Base-by-base conservation (phyloP, 495 filamentous ascomycete species). In the Friedmanniomyces simplex region DNA sequence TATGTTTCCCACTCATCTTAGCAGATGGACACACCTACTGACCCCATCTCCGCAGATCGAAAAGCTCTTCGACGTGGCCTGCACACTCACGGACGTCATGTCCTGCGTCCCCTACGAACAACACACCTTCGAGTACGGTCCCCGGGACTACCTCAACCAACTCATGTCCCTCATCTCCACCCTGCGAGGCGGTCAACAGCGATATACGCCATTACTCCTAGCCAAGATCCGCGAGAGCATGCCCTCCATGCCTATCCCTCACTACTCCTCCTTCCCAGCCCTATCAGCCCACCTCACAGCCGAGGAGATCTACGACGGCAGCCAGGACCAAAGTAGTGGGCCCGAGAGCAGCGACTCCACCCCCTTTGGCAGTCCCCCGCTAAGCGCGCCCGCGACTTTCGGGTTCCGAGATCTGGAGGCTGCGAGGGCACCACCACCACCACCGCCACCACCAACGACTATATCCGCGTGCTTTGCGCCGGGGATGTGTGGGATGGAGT, bases 51-150 rank as follows among this genome's bases (percentile, higher is more conserved):
- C 57, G 36, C 71, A 83, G 74, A 78, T 88, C 45, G 86, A 89
- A 58, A 91, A 91, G 66, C 73, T 93, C 41, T 82, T 89, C 58
- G 84, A 86, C 63, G 76, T 91, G 42, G 80, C 87, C 6, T 86
- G 80, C 64, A 80, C 85, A 18, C 74, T 91, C 46, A 81, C 79
- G 14, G 88, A 91, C 62, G 81, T 87, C 8, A 81, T 91, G 50
- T 76, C 82, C 3, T 80, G 83, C 55, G 77, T 87, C 0, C 76
- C 82, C 1, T 66, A 73, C 45, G 69, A 73, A 12, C 73, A 78
- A 4, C 74, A 77, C 14, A 74, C 77, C 20, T 86, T 85, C 66
- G 76, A 78, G 24, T 70, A 81, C 22, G 83, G 85, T 0, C 87
- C 87, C 8, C 81, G 79, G 28, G 83, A 89, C 59, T 82, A 87